Conservation (phyloP, 768 basidiomycete species). For the Termitomyces sp. region DNA sequence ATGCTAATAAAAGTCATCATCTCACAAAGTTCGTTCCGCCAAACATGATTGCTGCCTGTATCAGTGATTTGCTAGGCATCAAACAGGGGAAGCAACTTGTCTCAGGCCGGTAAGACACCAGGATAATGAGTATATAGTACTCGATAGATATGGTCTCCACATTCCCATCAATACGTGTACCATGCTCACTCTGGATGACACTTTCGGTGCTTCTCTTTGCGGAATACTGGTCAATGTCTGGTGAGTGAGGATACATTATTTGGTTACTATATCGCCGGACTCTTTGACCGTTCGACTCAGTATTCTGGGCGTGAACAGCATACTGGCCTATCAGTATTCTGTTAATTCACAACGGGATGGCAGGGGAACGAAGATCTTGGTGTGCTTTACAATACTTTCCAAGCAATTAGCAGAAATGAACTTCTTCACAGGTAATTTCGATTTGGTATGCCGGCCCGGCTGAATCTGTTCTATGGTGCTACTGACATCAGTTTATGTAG, state of each 20-base stretch:
- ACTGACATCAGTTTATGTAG: not conserved
- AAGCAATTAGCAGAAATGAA: not conserved
- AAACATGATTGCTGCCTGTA: no score
- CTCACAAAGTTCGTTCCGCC: no score
- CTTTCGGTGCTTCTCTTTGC: not conserved
- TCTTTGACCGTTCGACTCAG: not conserved
- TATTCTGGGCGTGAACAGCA: not conserved
- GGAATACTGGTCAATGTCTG: not conserved
- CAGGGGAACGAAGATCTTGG: not conserved
- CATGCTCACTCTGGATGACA: not conserved
- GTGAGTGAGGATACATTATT: not conserved
- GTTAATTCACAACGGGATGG: not conserved
- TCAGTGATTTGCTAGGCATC: no score
- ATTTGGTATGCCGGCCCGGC: not conserved
- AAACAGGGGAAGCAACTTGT: no score
- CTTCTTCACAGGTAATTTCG: not conserved
- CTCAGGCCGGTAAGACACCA: no score
- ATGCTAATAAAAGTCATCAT: no score
- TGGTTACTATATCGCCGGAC: not conserved
- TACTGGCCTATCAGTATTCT: not conserved
- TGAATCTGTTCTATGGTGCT: not conserved
- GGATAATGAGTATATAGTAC: no score
- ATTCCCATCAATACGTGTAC: not conserved
- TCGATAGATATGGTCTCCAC: no score
- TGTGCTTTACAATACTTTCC: not conserved